A percentile compares a stretch with the other conserved stretches of the same genome.
These are phyloP conservation scores for Cymbidium sinense DNA, from an alignment of 106 monocot species.

Conservation along the genomic window DNA sequence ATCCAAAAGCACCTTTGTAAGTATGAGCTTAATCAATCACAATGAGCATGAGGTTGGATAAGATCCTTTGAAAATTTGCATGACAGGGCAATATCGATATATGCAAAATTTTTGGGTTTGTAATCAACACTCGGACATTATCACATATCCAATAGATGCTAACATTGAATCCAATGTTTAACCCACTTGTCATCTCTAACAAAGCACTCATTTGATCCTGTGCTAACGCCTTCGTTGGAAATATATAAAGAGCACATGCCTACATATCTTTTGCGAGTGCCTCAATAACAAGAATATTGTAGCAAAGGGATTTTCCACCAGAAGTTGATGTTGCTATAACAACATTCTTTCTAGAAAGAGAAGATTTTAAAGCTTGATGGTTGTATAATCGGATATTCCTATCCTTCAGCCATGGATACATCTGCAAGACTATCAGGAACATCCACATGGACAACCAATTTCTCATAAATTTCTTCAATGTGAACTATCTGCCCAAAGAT, in stretches of 20 bases:
- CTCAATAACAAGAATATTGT: slow-evolving; percentile 87
- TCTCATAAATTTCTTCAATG: slow-evolving; percentile 52
- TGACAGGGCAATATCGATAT: slow-evolving; percentile 84
- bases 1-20: slow-evolving; percentile 95
- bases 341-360: slow-evolving; percentile 62
- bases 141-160: slow-evolving; percentile 72
- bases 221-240: no score
- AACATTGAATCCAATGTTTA: slow-evolving; percentile 36
- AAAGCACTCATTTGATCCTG: slow-evolving; percentile 81
- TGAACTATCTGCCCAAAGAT: no score
- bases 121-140: no score
- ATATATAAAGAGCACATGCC: no score
- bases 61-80: slow-evolving; percentile 55
- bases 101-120: slow-evolving; percentile 95
- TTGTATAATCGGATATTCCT: slow-evolving; percentile 68
- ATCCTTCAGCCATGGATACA: slow-evolving; percentile 23
- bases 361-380: slow-evolving; percentile 59
- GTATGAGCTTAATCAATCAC: slow-evolving; percentile 89
- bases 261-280: slow-evolving; percentile 39
- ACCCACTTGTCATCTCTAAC: slow-evolving; percentile 39
- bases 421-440: no score
- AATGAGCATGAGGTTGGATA: slow-evolving; percentile 89
- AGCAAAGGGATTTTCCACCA: slow-evolving; percentile 94
- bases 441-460: slow-evolving; percentile 40
- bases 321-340: slow-evolving; percentile 93